phyloP scores from a whole-genome alignment of 2,329 filamentous ascomycete species.

The Monosporascus sp. region DNA sequence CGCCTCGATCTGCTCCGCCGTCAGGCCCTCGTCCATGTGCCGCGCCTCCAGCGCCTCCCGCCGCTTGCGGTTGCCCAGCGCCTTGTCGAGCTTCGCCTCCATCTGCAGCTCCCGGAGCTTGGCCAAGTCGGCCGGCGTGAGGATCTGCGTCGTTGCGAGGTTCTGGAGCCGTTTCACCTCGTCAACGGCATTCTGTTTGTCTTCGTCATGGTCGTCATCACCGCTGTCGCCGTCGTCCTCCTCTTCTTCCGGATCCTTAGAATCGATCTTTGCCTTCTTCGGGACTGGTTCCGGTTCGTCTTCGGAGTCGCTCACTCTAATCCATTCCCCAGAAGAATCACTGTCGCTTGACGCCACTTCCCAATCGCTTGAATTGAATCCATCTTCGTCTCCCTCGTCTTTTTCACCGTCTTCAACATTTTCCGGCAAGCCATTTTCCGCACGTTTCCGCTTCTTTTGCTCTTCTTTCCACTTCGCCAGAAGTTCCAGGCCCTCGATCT shows the following conservation, averaged over 20 bases:
- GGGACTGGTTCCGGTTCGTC: constrained; percentile 67
- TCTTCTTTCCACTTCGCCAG: constrained; percentile 92
- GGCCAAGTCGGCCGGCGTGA: constrained; percentile 92
- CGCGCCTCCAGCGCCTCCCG: constrained; percentile 47
- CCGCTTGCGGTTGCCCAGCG: constrained; percentile 43
- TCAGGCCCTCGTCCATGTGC: constrained; percentile 82
- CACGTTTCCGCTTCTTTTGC: constrained; percentile 67
- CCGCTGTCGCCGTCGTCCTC: constrained; percentile 16
- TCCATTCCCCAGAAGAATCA: constrained; percentile 81
- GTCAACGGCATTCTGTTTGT: constrained; percentile 38
- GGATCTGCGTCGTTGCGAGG: constrained; percentile 86
- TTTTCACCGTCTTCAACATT: constrained; percentile 55
- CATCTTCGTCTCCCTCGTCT: constrained; percentile 54
- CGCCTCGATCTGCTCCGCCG: constrained; percentile 86
- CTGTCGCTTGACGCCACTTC: constrained; percentile 56
- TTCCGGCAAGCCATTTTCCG: constrained; percentile 62
- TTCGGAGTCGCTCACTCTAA: constrained; percentile 79
- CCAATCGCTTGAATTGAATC: constrained; percentile 52
- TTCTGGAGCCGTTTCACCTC: constrained; percentile 53
- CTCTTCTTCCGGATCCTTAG: constrained; percentile 26
- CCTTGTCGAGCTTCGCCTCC: constrained; percentile 64
- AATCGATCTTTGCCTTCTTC: constrained; percentile 56
- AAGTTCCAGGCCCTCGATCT: constrained; percentile 87
- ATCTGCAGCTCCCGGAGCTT: constrained; percentile 86
- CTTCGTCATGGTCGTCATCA: constrained; percentile 21